phyloP scores from a whole-genome alignment of 2,329 filamentous ascomycete species.

The Hypoxylon sp. region DNA sequence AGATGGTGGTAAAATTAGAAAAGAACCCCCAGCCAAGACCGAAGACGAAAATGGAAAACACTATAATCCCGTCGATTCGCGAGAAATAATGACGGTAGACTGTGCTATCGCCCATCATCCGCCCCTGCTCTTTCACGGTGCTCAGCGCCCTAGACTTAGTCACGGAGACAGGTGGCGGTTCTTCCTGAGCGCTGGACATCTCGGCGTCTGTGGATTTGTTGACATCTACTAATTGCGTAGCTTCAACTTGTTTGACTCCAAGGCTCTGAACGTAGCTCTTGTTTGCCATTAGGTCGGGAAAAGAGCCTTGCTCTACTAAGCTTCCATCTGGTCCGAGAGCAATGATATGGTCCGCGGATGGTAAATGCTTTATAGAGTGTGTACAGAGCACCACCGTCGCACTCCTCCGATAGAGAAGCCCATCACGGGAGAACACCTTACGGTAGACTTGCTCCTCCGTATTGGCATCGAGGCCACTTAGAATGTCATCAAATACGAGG shows the following conservation, averaged over 20 bases:
- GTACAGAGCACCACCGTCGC: constrained; percentile 57
- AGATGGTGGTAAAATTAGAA: constrained; percentile 46
- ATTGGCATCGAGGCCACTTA: constrained; percentile 56
- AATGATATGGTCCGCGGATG: constrained; percentile 63
- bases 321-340: constrained; percentile 59
- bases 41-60: constrained; percentile 32
- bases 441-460: constrained; percentile 55
- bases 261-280: constrained; percentile 47
- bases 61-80: constrained; percentile 37
- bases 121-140: constrained; percentile 8
- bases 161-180: neutral
- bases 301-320: constrained; percentile 62
- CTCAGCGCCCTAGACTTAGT: neutral
- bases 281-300: constrained; percentile 55
- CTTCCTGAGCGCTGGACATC: neutral
- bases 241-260: constrained; percentile 31
- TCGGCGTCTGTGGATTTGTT: neutral
- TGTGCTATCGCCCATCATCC: constrained; percentile 36
- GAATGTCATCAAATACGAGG: constrained; percentile 56
- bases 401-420: constrained; percentile 47
- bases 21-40: constrained; percentile 42
- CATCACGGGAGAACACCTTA: constrained; percentile 50
- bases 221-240: constrained; percentile 14
- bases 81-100: constrained; percentile 49
- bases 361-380: constrained; percentile 58